Evolutionary conservation across 352 stramenopile genomes (phyloP).

Genomic region (Phytophthora pluvialis): DNA sequence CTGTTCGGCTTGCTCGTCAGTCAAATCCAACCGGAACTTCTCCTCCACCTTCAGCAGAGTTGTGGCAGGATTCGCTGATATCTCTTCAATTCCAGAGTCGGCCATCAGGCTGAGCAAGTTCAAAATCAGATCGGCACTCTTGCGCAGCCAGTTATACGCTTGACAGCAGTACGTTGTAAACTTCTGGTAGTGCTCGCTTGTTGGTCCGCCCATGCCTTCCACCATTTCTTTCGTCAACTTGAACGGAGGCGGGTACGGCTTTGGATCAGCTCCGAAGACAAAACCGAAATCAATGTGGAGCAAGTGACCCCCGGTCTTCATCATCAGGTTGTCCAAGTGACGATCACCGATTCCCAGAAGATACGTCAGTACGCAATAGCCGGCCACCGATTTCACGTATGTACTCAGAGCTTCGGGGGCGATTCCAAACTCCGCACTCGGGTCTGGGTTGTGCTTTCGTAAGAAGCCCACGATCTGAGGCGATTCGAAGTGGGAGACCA

Average conservation of each 20-base stretch:
- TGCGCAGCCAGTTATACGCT: conserved; percentile 95
- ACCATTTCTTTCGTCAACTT: conserved; percentile 98
- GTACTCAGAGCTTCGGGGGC: conserved; percentile 93
- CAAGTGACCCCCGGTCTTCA: conserved; percentile 95
- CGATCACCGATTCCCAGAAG: conserved; percentile 99
- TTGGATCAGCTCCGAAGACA: conserved; percentile 99
- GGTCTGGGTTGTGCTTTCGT: conserved; percentile 86
- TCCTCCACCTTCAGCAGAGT: conserved; percentile 94
- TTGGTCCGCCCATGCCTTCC: conserved; percentile 95
- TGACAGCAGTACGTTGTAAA: conserved; percentile 96
- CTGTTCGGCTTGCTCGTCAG: conserved; percentile 97
- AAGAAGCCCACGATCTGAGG: conserved; percentile 93
- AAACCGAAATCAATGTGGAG: conserved; percentile 99
- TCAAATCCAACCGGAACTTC: conserved; percentile 97
- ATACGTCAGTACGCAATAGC: conserved; percentile 99
- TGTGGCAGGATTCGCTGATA: conserved; percentile 86
- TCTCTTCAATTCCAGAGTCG: conserved; percentile 97
- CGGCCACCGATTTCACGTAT: conserved; percentile 98
- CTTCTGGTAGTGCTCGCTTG: conserved; percentile 91
- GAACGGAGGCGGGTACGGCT: conserved; percentile 98
- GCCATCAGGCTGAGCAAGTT: conserved; percentile 99
- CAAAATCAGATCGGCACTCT: conserved; percentile 97
- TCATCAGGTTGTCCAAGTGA: conserved; percentile 99
- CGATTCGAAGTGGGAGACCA: conserved; percentile 94
- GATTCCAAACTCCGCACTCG: conserved; percentile 87